Evolutionary conservation across 176 grass and related monocot genomes (phyloP), one percentile per base, ranked within the genome.

Genomic region (Carex pumila): DNA sequence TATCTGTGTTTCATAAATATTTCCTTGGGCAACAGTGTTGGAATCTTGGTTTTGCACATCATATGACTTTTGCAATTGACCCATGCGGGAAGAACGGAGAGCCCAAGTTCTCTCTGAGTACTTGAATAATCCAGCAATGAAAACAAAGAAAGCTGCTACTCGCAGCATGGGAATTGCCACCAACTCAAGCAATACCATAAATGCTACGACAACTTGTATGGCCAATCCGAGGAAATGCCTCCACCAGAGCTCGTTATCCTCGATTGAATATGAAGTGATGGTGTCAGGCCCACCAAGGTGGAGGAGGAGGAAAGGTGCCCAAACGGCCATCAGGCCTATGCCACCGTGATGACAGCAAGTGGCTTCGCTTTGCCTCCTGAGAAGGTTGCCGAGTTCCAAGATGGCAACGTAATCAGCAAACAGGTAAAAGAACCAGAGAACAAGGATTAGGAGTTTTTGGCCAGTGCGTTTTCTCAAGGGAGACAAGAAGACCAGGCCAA

Each of bases 211-310:
- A 0, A 85, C 85, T 15, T 87, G 73, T 0, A 87, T 2, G 2
- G n/a, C 17, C 11, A 87, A 77, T 15, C 79, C 82, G 0, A 90
- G 49, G 12, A 65, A 45, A 61, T 85, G 89, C 13, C 86, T 50
- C 14, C 21, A 41, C 86, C 86, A 91, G 5, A 91, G 77, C 75
- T 78, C n/a, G 17, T 87, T 91, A 71, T 91, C 89, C 49, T 88
- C 79, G 1, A 91, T 10, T 6, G 78, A 77, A 39, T 82, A 82
- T 4, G 89, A 79, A 6, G 89, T 85, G 75, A 85, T 88, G 82
- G 83, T 81, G 13, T 91, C 83, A 5, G 79, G 83, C 6, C 89
- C 83, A 5, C 78, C 86, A 3, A 88, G 86, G 39, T 89, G 88
- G 61, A 80, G 78, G 47, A 90, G 85, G 21, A 88, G 66, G 49